These are phyloP conservation scores for Coccinonectria pachysandricola DNA, from an alignment of 2,329 filamentous ascomycete species.

Conservation along the genomic window DNA sequence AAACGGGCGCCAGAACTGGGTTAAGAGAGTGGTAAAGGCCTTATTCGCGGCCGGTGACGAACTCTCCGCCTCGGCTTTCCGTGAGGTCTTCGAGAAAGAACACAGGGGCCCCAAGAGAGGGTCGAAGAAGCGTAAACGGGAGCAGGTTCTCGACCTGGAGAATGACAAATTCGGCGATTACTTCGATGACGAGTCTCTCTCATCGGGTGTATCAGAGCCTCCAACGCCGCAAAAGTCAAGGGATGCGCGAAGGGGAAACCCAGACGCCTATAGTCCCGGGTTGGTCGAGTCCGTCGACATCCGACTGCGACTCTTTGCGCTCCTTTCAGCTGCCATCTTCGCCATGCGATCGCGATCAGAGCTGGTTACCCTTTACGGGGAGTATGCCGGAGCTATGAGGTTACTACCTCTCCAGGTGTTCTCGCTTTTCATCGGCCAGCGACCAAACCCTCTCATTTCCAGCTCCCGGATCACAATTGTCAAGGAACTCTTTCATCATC, in stretches of 20 bases:
- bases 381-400: slow-evolving; percentile 45
- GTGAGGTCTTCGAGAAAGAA: slow-evolving; percentile 60
- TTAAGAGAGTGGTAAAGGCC: slow-evolving; percentile 51
- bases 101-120: slow-evolving; percentile 28
- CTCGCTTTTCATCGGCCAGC: slow-evolving; percentile 36
- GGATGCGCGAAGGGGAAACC: slow-evolving; percentile 11
- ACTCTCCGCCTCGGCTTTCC: slow-evolving; percentile 44
- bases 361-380: slow-evolving; percentile 47
- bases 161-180: slow-evolving; percentile 53
- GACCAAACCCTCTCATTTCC: slow-evolving; percentile 24
- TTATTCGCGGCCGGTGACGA: slow-evolving; percentile 55
- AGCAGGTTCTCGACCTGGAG: slow-evolving; percentile 42
- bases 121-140: slow-evolving; percentile 40
- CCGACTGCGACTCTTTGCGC: slow-evolving; percentile 51
- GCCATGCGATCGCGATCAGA: slow-evolving; percentile 34
- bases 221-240: slow-evolving; percentile 32
- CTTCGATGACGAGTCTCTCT: slow-evolving; percentile 44
- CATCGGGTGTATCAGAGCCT: slow-evolving; percentile 36
- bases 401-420: slow-evolving; percentile 50
- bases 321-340: slow-evolving; percentile 38
- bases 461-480: slow-evolving; percentile 34
- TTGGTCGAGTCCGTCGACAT: slow-evolving; percentile 46
- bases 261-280: slow-evolving; percentile 15
- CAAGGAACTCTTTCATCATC: slow-evolving; percentile 33
- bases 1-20: slow-evolving; percentile 32